Evolutionary conservation across 805 yeast species (phyloP), one percentile per base, ranked within the genome.

Genomic region (Cyberlindnera xishuangbannaensis): DNA sequence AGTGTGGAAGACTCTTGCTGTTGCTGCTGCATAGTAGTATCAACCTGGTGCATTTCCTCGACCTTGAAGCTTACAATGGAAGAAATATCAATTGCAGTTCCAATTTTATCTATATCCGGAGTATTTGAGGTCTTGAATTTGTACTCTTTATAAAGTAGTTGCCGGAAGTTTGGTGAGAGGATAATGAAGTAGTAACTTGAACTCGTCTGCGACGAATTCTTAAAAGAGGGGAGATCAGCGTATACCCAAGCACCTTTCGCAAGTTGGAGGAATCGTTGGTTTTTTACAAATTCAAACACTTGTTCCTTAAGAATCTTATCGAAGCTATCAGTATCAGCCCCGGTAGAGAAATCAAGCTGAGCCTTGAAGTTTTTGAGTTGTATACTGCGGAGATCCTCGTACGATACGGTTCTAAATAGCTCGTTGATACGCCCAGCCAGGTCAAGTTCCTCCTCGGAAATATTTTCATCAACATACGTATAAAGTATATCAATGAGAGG

Each of bases 241-340:
- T 66, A 80, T 11, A 82, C 88, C 95, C 95, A 85, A 2, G 83
- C 71, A 2, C 95, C 95, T 48, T 71, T 76, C 18, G 85, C 75
- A 30, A 85, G 58, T 50, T 76, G 78, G 37, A 82, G 57, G 28
- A 80, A 75, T 47, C 90, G 67, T 59, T 83, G 92, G 52, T 82
- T 87, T 37, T 73, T 71, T 12, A 84, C 86, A 52, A 82, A 83
- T 24, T 76, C 79, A 37, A 68, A 61, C 0, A 80, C 83, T 51
- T 85, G 86, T 11, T 58, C 51, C 9, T 67, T 53, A 36, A 82
- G 61, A 19, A 67, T 55, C 4, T 56, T 54, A 47, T 74, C 70
- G 48, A 84, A 79, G 18, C 61, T 65, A 2, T 44, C 39, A 26
- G 76, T 62, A 25, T 68, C 64, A 0, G 48, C 34, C 2, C 62